Evolutionary conservation across 129 eudicot genomes (phyloP), one percentile per base, ranked within the genome.

Genomic region (Arctium minus): DNA sequence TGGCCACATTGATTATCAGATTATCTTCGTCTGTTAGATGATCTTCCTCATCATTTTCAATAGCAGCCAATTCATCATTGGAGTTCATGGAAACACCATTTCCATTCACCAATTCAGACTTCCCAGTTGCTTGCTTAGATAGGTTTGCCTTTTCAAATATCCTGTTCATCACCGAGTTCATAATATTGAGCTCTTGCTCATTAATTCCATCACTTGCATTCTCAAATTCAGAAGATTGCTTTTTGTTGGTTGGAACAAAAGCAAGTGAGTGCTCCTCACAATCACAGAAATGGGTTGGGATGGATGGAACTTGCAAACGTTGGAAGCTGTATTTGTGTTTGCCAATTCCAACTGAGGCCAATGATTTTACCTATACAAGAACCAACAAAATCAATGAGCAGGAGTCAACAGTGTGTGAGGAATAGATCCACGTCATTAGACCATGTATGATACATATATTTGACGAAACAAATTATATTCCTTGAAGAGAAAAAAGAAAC

Each of bases 311-410:
- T 78, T 85, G 89, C 74, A 96, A 74, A 17, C 95, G 97, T 79
- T 93, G 99, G 82, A 96, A 96, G 81, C 99, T 96, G 87, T 96
- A 96, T 82, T 96, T 96, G 90, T 96, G 99, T 86, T 92, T 96
- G 70, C 99, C 99, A 29, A 91, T 86, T 76, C 99, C 99, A 81
- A 89, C 88, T 48, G 86, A 87, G 33, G 97, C 94, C 73, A 96
- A 42, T 67, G 92, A 77, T 86, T 89, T 96, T 75, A 96, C 85
- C 99, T 96, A 80, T 56, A 89, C 40, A 68, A 67, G 8, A 70
- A 79, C 81, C 30, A 42, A 50, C 72, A 86, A 42, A 40, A 33
- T 77, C 4, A 53, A 12, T 36, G 27, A 37, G 44, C 44, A 38
- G 8, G 86, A 72, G 81, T 27, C 8, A 4, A n/a, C 17, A 80